phyloP scores from a whole-genome alignment of 345 rosid species.

The Eucalyptus albens region DNA sequence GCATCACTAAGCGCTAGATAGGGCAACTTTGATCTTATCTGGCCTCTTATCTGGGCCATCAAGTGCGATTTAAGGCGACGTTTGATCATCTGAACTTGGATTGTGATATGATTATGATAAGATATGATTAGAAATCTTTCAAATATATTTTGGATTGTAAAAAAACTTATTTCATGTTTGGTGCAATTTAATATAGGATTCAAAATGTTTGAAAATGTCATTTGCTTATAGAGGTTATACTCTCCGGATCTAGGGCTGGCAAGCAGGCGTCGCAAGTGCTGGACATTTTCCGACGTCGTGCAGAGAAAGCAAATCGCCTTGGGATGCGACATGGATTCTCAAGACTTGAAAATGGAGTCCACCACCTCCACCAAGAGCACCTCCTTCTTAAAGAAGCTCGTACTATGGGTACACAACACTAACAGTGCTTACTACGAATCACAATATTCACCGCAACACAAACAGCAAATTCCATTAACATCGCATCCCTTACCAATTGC shows the following conservation, averaged over 20 bases:
- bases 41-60: neutral
- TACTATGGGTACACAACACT: conserved; percentile 76
- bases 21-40: neutral
- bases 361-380: conserved; percentile 79
- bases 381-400: conserved; percentile 83
- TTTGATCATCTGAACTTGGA: neutral
- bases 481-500: neutral
- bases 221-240: conserved; percentile 48
- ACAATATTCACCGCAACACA: neutral
- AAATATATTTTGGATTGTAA: neutral
- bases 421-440: conserved; percentile 55
- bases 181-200: neutral
- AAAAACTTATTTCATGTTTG: neutral
- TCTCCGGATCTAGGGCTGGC: conserved; percentile 78
- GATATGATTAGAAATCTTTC: neutral
- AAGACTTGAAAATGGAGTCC: conserved; percentile 69
- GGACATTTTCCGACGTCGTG: conserved; percentile 76
- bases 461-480: neutral
- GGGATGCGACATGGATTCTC: conserved; percentile 82
- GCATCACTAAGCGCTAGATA: neutral
- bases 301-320: conserved; percentile 87
- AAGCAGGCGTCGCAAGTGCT: conserved; percentile 63
- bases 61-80: too few relatives aligned
- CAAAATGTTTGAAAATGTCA: neutral
- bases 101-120: neutral